These are phyloP conservation scores for Pythium scleroteichum DNA, from an alignment of 352 stramenopile genomes.

Conservation along the genomic window DNA sequence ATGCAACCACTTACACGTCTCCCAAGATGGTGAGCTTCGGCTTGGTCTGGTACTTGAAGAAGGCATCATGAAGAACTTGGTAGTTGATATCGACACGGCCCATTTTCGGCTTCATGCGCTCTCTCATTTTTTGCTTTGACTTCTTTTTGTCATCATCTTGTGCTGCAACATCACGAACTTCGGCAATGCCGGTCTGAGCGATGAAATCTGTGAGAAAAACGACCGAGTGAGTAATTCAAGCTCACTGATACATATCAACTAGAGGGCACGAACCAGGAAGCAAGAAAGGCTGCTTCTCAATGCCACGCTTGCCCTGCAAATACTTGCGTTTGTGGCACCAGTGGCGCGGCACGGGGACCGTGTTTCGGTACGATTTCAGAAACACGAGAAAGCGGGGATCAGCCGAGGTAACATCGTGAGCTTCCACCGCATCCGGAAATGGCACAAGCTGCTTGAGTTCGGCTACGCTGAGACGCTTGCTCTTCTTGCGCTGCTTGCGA, in stretches of 20 bases:
- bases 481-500: slow-evolving; percentile 93
- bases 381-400: slow-evolving; percentile 96
- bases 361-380: slow-evolving; percentile 95
- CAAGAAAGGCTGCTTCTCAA: slow-evolving; percentile 95
- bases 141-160: slow-evolving; percentile 92
- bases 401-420: slow-evolving; percentile 95
- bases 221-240: too few relatives aligned
- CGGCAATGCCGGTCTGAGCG: slow-evolving; percentile 92
- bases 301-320: slow-evolving; percentile 95
- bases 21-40: slow-evolving; percentile 87
- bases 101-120: slow-evolving; percentile 95
- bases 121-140: slow-evolving; percentile 91
- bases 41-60: slow-evolving; percentile 99
- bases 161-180: slow-evolving; percentile 69
- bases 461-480: slow-evolving; percentile 92
- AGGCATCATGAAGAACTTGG: slow-evolving; percentile 97
- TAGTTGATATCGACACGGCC: slow-evolving; percentile 98
- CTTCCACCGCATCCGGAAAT: slow-evolving; percentile 95
- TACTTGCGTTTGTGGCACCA: slow-evolving; percentile 99
- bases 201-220: slow-evolving; percentile 89
- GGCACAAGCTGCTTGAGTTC: slow-evolving; percentile 96
- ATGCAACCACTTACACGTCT: slow-evolving; percentile 60
- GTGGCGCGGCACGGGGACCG: slow-evolving; percentile 95
- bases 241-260: too few relatives aligned
- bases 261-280: slow-evolving; percentile 59